These are phyloP conservation scores for Calonectria ilicicola DNA, from an alignment of 2,329 filamentous ascomycete genomes.

Conservation along the genomic window DNA sequence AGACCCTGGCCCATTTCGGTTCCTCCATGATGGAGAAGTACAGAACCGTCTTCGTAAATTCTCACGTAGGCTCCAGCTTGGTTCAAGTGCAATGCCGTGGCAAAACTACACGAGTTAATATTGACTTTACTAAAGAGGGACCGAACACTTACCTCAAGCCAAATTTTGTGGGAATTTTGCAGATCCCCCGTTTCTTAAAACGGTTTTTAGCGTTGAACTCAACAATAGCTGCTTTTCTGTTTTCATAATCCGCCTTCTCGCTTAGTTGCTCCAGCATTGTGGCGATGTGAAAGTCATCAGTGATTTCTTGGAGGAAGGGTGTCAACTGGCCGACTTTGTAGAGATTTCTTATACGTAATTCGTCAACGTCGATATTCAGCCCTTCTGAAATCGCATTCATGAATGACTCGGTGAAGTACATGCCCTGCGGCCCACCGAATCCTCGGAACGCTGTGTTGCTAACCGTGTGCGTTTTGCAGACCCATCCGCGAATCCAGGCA, in stretches of 20 bases:
- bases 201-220: slow-evolving; percentile 85
- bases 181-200: slow-evolving; percentile 87
- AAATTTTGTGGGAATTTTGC: slow-evolving; percentile 90
- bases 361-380: slow-evolving; percentile 16
- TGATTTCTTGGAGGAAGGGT: slow-evolving; percentile 21
- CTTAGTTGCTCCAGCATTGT: slow-evolving; percentile 17
- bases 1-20: slow-evolving; percentile 96
- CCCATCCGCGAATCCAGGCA: slow-evolving; percentile 79
- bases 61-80: slow-evolving; percentile 91
- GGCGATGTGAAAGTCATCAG: slow-evolving; percentile 11
- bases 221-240: not conserved
- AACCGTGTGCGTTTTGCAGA: slow-evolving; percentile 56
- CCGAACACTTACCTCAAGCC: slow-evolving; percentile 72
- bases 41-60: slow-evolving; percentile 90
- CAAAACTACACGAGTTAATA: slow-evolving; percentile 49
- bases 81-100: slow-evolving; percentile 90
- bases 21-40: slow-evolving; percentile 89
- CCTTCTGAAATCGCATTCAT: slow-evolving; percentile 11
- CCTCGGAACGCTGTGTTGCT: slow-evolving; percentile 24
- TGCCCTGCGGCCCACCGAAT: slow-evolving; percentile 19
- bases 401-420: slow-evolving; percentile 20
- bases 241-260: slow-evolving; percentile 4
- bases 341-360: slow-evolving; percentile 3
- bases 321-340: slow-evolving; percentile 19
- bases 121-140: too few species aligned